These are phyloP conservation scores for Luffa aegyptiaca DNA, from an alignment of 306 rosid genomes.

Conservation along the genomic window DNA sequence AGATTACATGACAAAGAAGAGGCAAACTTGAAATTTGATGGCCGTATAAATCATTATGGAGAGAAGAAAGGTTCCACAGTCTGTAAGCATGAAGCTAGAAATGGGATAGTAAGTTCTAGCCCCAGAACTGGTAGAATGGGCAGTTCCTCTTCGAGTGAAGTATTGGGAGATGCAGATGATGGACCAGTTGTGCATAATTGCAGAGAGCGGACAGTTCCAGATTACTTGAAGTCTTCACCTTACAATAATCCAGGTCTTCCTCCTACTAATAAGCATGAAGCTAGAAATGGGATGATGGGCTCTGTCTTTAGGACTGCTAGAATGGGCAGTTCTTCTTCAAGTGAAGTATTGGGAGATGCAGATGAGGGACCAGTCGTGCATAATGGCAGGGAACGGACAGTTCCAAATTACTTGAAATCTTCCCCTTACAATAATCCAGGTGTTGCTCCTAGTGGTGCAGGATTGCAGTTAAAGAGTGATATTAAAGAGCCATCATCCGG, in stretches of 20 bases:
- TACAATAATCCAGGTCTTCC: constrained; percentile 25
- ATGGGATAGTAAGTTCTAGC: constrained; percentile 29
- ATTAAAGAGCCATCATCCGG: constrained; percentile 33
- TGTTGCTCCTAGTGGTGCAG: constrained; percentile 22
- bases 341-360: constrained; percentile 27
- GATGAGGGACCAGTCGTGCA: constrained; percentile 31
- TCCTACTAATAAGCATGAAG: constrained; percentile 26
- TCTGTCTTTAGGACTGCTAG: constrained; percentile 29
- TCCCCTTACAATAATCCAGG: constrained; percentile 27
- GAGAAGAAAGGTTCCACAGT: constrained; percentile 34
- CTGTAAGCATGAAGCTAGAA: constrained; percentile 29
- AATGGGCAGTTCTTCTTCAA: constrained; percentile 40
- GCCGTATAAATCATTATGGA: constrained; percentile 18
- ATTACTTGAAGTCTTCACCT: constrained; percentile 22
- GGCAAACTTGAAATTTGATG: constrained; percentile 24
- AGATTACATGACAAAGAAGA: constrained; percentile 29
- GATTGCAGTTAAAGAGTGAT: constrained; percentile 22
- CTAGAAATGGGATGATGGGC: constrained; percentile 29
- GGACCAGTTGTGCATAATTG: constrained; percentile 29
- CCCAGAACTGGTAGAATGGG: constrained; percentile 27
- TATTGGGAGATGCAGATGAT: constrained; percentile 27
- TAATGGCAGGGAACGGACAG: constrained; percentile 27
- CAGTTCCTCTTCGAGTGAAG: constrained; percentile 44
- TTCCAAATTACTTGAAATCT: constrained; percentile 26
- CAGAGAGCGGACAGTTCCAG: constrained; percentile 27